Conservation (phyloP, 2,329 filamentous ascomycete species). For the Aspergillus piperis region DNA sequence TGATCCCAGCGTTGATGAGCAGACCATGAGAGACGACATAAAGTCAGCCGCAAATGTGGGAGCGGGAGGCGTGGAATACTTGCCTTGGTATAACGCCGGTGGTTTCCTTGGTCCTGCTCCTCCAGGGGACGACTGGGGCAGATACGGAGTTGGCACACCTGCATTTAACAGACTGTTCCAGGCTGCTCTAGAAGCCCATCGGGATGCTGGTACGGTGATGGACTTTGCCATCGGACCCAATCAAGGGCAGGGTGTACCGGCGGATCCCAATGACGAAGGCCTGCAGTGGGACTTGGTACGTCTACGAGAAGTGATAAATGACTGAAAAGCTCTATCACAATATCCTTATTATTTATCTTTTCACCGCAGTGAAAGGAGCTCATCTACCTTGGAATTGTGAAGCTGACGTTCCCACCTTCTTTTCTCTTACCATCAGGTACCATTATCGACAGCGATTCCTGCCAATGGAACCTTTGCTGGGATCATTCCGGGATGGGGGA, state of each 20-base stretch:
- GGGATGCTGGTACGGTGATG: constrained; percentile 42
- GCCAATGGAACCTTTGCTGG: not conserved
- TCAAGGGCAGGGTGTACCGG: constrained; percentile 50
- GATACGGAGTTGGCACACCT: constrained; percentile 42
- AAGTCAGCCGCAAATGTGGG: constrained; percentile 33
- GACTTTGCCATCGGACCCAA: constrained; percentile 50
- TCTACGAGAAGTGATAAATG: not conserved
- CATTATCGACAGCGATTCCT: not conserved
- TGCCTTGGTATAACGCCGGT: constrained; percentile 38
- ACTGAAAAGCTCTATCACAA: too few relatives aligned
- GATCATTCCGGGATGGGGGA: constrained; percentile 8
- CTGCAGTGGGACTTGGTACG: constrained; percentile 31
- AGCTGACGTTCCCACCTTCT: too few relatives aligned
- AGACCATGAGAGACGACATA: constrained; percentile 35
- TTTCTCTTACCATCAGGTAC: not conserved
- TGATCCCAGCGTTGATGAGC: constrained; percentile 37
- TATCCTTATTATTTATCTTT: too few relatives aligned
- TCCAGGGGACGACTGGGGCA: constrained; percentile 38
- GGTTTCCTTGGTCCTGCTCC: constrained; percentile 31
- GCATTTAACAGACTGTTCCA: constrained; percentile 34
- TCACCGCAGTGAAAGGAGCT: too few relatives aligned
- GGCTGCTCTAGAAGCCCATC: constrained; percentile 33
- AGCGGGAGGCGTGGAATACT: constrained; percentile 43
- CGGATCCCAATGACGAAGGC: constrained; percentile 33
- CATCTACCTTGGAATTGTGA: too few relatives aligned